Conservation (phyloP, 441 rosid species). For the Adansonia madagascariensis region DNA sequence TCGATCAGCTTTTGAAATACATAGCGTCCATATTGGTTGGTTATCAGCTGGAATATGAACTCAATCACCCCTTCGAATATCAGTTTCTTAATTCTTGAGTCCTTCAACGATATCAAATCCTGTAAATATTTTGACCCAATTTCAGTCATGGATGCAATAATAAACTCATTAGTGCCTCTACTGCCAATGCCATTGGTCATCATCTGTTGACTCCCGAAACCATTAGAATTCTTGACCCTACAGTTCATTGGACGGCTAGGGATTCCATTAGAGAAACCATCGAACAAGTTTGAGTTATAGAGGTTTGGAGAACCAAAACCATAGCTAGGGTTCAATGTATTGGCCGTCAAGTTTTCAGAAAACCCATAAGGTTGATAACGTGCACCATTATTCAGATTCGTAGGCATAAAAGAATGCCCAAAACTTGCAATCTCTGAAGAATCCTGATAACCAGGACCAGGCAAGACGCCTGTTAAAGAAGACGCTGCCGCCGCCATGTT, state of each 20-base stretch:
- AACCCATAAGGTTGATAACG: too few relatives aligned
- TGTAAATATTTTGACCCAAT: neutral
- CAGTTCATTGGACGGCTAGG: neutral
- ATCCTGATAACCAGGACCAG: neutral
- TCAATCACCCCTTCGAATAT: conserved; percentile 24
- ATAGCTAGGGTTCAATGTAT: neutral
- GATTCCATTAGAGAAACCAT: conserved; percentile 3
- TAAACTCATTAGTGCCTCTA: neutral
- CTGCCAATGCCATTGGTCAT: too few relatives aligned
- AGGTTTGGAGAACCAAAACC: neutral
- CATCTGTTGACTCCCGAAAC: neutral
- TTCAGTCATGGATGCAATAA: neutral
- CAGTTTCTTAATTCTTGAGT: neutral
- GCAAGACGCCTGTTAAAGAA: neutral
- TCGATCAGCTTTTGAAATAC: conserved; percentile 34
- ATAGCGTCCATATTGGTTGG: conserved; percentile 27
- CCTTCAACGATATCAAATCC: neutral
- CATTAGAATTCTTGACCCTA: neutral
- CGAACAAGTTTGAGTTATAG: too few relatives aligned
- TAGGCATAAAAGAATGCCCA: neutral
- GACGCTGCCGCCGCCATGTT: neutral
- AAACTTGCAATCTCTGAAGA: neutral
- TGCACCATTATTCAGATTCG: neutral
- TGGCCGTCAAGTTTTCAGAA: neutral
- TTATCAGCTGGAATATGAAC: conserved; percentile 30